These are phyloP conservation scores for Jaltomata sinuosa DNA, from an alignment of 257 asterid species.

Conservation along the genomic window DNA sequence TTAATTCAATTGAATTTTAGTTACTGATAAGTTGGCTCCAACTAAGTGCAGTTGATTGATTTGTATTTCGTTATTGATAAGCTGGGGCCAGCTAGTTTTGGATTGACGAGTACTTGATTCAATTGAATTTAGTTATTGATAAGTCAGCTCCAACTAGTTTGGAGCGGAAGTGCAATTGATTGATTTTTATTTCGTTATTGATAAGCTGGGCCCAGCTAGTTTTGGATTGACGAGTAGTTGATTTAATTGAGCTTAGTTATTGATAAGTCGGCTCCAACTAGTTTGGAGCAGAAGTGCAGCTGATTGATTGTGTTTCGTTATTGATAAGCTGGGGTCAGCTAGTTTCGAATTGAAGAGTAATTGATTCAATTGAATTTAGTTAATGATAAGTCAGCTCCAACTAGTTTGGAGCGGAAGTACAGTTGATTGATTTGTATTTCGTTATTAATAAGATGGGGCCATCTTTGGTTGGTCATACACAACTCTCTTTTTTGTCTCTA, in stretches of 20 bases:
- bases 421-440: no score
- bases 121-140: neutral
- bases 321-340: no score
- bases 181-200: neutral
- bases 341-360: no score
- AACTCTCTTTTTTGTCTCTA: no score
- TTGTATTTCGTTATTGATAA: no score
- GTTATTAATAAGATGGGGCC: no score
- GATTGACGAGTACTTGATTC: no score
- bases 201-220: neutral
- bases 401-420: no score
- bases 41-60: neutral
- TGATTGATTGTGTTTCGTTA: neutral
- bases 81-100: no score
- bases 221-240: neutral
- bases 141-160: neutral
- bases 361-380: no score
- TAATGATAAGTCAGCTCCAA: no score
- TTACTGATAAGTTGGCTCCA: neutral
- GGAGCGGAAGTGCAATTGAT: neutral
- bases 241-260: neutral
- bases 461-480: no score
- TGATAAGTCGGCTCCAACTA: neutral
- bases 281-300: neutral
- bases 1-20: neutral